Percentiles rank a stretch among this genome's conserved stretches.
phyloP scores from a whole-genome alignment of 495 filamentous ascomycete genomes.

The Penicillium verhagenii region DNA sequence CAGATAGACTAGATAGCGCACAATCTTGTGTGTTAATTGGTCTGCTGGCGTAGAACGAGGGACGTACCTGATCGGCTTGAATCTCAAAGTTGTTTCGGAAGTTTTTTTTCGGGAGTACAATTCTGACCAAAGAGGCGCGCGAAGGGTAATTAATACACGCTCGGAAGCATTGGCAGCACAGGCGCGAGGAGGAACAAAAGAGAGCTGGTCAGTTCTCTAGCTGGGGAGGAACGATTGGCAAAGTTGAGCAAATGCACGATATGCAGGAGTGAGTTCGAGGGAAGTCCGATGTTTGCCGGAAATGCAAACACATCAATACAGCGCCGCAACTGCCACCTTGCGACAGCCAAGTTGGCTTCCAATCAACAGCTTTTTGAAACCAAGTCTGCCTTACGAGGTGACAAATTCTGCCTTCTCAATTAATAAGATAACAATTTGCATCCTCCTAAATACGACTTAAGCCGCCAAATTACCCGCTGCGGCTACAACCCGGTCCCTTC shows the following conservation, averaged over 20 bases:
- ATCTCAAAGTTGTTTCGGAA: conserved; percentile 11
- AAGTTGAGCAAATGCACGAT: neutral
- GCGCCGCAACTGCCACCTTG: conserved; percentile 17
- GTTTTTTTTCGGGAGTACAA: conserved; percentile 19
- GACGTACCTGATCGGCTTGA: conserved; percentile 17
- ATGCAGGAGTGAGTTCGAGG: conserved; percentile 17
- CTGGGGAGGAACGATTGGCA: neutral
- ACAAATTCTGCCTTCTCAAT: neutral
- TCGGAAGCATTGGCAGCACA: neutral
- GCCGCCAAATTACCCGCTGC: neutral
- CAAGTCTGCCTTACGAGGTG: neutral
- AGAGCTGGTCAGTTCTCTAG: neutral
- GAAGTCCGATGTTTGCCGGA: conserved; percentile 30
- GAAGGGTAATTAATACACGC: neutral
- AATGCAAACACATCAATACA: conserved; percentile 35
- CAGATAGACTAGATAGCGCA: no score
- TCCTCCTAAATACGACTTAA: neutral
- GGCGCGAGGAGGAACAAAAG: neutral
- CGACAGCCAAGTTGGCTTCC: neutral
- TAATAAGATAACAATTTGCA: neutral
- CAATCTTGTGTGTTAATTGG: neutral
- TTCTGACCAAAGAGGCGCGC: neutral
- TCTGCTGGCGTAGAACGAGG: neutral
- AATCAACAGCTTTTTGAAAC: neutral
- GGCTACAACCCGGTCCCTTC: neutral